phyloP scores from a whole-genome alignment of 1,139 yeast genomes.

The Nakaseomyces uthaithaninus region DNA sequence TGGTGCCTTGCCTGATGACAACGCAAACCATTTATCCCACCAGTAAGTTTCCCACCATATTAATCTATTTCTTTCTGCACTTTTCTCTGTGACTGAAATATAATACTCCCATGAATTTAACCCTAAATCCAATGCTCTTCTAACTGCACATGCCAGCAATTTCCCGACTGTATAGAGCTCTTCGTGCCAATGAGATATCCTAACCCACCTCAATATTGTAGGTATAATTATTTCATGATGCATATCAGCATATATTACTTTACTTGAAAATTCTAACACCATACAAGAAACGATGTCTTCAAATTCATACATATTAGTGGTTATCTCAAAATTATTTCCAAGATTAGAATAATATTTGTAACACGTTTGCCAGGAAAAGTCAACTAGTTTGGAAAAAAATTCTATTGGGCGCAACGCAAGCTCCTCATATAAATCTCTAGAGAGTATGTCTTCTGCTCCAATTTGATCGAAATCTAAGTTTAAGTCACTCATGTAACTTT shows the following conservation, averaged over 20 bases:
- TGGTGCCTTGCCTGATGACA: conserved; percentile 15
- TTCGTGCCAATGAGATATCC: conserved; percentile 5
- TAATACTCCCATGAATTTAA: conserved; percentile 19
- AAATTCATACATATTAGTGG: neutral
- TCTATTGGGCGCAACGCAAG: conserved; percentile 2
- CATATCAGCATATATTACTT: conserved; percentile 4
- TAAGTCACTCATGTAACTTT: neutral
- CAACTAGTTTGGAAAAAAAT: neutral
- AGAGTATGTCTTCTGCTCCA: neutral
- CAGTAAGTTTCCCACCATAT: conserved; percentile 22
- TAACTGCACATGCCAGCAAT: neutral
- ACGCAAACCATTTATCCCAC: conserved; percentile 22
- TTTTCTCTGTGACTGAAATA: conserved; percentile 10
- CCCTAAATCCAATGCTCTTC: conserved; percentile 13
- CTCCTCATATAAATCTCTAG: conserved; percentile 4
- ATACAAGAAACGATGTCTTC: neutral
- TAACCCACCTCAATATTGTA: conserved; percentile 1
- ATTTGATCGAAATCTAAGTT: neutral
- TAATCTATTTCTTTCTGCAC: conserved; percentile 20
- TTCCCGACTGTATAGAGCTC: conserved; percentile 2
- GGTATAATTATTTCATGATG: conserved; percentile 6
- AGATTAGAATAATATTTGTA: conserved; percentile 1
- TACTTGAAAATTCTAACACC: conserved; percentile 1
- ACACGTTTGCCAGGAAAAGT: conserved; percentile 2
- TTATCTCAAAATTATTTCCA: neutral